Evolutionary conservation across 331 rosid species (phyloP).

Genomic region (Malus hybrid): DNA sequence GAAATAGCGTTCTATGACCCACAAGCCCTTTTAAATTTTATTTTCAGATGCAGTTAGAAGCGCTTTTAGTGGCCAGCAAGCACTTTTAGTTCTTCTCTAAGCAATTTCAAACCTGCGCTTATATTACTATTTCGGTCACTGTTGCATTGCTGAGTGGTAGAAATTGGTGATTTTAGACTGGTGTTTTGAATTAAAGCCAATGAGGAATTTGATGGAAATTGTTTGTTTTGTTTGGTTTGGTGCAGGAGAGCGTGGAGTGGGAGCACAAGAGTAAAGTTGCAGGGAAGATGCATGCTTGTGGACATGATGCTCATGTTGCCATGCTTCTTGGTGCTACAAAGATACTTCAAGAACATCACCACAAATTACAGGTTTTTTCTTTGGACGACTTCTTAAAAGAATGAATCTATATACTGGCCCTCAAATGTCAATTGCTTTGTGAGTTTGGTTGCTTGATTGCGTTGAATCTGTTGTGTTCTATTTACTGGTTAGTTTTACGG

Average conservation of each 20-base stretch:
- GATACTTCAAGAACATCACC: slow-evolving; percentile 50
- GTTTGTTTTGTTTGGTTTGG: background rate
- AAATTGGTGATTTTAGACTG: background rate
- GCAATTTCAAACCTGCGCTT: no score
- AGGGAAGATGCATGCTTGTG: slow-evolving; percentile 83
- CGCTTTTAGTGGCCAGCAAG: no score
- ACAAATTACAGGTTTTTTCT: slow-evolving; percentile 30
- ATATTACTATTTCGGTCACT: no score
- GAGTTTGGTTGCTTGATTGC: background rate
- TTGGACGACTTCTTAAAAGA: background rate
- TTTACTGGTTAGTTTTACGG: background rate
- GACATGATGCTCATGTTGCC: slow-evolving; percentile 80
- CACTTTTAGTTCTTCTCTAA: no score
- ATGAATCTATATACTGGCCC: background rate
- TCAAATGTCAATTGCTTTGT: background rate
- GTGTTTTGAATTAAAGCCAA: background rate
- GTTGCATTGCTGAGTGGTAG: background rate
- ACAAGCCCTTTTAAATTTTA: no score
- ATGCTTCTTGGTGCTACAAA: slow-evolving; percentile 85
- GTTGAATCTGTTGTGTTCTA: background rate
- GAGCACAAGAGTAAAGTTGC: slow-evolving; percentile 71
- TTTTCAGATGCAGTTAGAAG: no score
- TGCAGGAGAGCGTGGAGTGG: slow-evolving; percentile 72
- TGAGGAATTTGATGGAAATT: background rate
- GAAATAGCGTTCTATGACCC: no score